phyloP scores from a whole-genome alignment of 2,329 filamentous ascomycete genomes.

The Bretziella fagacearum region DNA sequence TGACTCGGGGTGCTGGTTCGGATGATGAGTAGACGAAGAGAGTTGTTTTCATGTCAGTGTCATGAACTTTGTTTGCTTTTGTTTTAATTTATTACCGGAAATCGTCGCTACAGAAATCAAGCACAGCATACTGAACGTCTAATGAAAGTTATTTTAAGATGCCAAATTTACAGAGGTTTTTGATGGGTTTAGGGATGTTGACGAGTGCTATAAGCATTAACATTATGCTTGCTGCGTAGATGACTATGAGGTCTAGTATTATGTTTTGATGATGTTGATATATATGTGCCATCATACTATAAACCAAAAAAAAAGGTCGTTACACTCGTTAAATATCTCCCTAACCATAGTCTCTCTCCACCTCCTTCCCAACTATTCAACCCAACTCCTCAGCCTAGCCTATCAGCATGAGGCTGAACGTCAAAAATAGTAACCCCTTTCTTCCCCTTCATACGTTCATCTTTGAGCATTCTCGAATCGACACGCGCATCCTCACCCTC shows the following conservation, averaged over 20 bases:
- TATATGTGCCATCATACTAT: constrained; percentile 1
- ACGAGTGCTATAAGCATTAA: too few relatives aligned
- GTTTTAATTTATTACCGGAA: not conserved
- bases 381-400: constrained; percentile 43
- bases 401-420: constrained; percentile 55
- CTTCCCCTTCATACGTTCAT: constrained; percentile 55
- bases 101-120: constrained; percentile 16
- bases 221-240: too few relatives aligned
- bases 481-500: constrained; percentile 82
- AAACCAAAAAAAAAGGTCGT: constrained; percentile 4
- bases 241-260: constrained; percentile 1
- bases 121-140: constrained; percentile 11
- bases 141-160: constrained; percentile 10
- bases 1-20: constrained; percentile 39
- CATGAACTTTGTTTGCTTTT: constrained; percentile 18
- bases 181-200: not conserved
- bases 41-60: constrained; percentile 5
- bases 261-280: not conserved
- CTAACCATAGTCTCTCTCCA: not conserved
- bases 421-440: constrained; percentile 54
- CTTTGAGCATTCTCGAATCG: constrained; percentile 81
- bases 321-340: constrained; percentile 11
- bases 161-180: not conserved
- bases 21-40: not conserved
- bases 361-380: not conserved